Evolutionary conservation across 352 stramenopile genomes (phyloP), one percentile per base, ranked within the genome.

Genomic region (Phytophthora quininea): DNA sequence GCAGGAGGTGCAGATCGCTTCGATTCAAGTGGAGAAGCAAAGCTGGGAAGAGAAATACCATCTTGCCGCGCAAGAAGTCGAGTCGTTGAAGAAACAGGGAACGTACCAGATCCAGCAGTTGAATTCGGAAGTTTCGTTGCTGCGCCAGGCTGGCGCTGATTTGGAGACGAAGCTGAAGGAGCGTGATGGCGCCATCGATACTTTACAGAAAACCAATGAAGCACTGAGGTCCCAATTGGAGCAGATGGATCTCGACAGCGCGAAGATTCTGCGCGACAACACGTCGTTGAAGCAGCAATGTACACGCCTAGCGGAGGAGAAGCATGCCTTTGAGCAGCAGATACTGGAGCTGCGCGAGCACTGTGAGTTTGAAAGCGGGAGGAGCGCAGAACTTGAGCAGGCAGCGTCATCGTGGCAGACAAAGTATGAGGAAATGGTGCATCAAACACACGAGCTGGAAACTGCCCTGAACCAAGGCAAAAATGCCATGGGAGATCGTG

Each of bases 31-130:
- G 19, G 77, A 93, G 50, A 91, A 90, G 51, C 85, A 93, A 58
- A 68, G 73, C 24, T 92, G 83, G 87, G 87, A 95, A 56, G 85
- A 94, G 42, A 92, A 94, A 32, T 91, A 88, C 47, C 64, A 86
- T 40, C 79, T 88, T 29, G 71, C 72, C 3, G 67, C 70, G 7
- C 79, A 84, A 15, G 80, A 92, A 58, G 70, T 79, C 9, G 78
- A 91, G 40, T 57, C 67, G 3, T 61, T 89, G 1, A 86, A 80
- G 43, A 78, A 77, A 43, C 74, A 86, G 24, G 82, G 79, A 1
- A 81, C 84, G 0, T 73, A 79, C 33, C 71, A 91, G 62, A 82
- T 88, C 48, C 58, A 86, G 31, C 73, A 86, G 45, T 50, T 92
- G 14, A 80, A 72, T 4, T 62, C 52, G 7, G 79, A 90, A 43